Percentiles rank a stretch among this genome's conserved stretches.
Evolutionary conservation across 306 rosid genomes (phyloP).

Genomic region (Rubus parviflorus): DNA sequence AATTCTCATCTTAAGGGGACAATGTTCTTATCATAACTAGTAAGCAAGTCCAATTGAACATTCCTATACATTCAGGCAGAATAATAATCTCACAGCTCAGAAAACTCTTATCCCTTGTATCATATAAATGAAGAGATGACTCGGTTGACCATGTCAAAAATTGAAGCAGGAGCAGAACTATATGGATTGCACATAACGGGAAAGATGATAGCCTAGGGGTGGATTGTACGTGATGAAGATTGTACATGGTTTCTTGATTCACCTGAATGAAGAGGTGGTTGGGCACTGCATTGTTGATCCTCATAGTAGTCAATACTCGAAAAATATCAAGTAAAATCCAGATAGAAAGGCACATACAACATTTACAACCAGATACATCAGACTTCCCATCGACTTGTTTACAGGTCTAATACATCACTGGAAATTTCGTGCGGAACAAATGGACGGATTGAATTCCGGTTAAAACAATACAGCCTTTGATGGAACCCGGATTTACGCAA

Average conservation of each 20-base stretch:
- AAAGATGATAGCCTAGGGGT: background rate
- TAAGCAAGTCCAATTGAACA: background rate
- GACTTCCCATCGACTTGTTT: background rate
- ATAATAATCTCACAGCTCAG: background rate
- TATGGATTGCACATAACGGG: background rate
- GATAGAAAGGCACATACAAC: background rate
- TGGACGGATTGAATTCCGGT: slow-evolving; percentile 9
- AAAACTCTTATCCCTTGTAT: background rate
- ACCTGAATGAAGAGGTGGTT: too few relatives aligned
- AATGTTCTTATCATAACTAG: background rate
- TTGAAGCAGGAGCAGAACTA: background rate
- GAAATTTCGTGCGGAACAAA: background rate
- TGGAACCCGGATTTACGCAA: slow-evolving; percentile 10
- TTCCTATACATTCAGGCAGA: background rate
- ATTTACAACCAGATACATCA: background rate
- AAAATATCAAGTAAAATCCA: background rate
- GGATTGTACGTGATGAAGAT: background rate
- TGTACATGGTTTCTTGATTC: background rate
- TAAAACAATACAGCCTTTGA: slow-evolving; percentile 42
- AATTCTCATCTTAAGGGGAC: background rate
- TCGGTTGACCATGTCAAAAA: background rate
- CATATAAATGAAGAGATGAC: background rate
- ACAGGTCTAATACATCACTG: background rate
- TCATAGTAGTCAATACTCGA: background rate
- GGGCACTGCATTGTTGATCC: too few relatives aligned